These are phyloP conservation scores for Miamiensis avidus DNA, from an alignment of 169 alveolate genomes.

Conservation along the genomic window DNA sequence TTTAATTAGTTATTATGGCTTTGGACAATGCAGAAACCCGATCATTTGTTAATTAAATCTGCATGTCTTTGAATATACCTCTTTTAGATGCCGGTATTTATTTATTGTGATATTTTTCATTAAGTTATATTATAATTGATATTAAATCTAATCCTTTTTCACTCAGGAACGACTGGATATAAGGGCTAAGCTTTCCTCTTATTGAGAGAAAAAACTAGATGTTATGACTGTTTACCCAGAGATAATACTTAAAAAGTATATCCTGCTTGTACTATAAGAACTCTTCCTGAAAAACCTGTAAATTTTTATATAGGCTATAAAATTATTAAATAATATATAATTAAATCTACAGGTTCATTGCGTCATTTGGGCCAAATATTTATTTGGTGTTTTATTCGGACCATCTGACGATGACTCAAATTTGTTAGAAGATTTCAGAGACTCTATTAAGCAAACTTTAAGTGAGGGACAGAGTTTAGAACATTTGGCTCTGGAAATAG, in stretches of 20 bases:
- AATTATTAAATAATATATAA: too few species aligned
- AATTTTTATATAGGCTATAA: not conserved
- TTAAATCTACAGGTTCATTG: conserved; percentile 86
- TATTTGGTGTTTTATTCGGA: conserved; percentile 84
- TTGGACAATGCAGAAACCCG: conserved; percentile 96
- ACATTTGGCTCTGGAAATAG: conserved; percentile 3
- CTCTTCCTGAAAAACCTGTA: conserved; percentile 97
- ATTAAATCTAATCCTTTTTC: too few species aligned
- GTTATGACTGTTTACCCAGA: conserved; percentile 93
- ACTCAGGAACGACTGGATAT: conserved; percentile 91
- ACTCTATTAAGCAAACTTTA: conserved; percentile 1
- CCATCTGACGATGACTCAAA: conserved; percentile 45
- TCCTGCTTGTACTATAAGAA: conserved; percentile 98
- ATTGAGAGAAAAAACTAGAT: conserved; percentile 86
- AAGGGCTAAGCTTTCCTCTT: conserved; percentile 92
- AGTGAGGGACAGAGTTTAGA: not conserved
- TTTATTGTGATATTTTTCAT: too few species aligned
- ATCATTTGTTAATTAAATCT: conserved; percentile 91
- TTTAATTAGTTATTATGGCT: conserved; percentile 94
- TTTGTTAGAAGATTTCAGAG: conserved; percentile 46
- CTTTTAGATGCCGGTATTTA: conserved; percentile 93
- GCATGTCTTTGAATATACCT: conserved; percentile 89
- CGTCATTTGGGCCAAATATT: conserved; percentile 96
- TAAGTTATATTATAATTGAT: too few species aligned
- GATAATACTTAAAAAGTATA: conserved; percentile 84